Base-by-base conservation (phyloP, 1,284 basidiomycete species). In the Irpex sp. region DNA sequence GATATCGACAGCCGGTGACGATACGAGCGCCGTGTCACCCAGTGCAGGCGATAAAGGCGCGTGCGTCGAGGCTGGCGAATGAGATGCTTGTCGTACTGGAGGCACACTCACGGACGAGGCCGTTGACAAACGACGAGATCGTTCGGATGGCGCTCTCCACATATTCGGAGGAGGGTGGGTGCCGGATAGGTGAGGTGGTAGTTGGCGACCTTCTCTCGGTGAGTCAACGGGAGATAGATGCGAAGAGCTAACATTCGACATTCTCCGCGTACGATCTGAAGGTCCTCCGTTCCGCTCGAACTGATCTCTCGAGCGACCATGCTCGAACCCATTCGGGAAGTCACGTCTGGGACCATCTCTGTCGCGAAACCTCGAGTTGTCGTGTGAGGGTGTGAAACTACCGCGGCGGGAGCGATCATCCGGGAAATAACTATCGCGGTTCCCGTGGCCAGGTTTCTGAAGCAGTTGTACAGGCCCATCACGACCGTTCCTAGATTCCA, bases 1-100 rank as follows among this genome's bases (percentile, higher is more conserved):
- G 49, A 90, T 71, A 67, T 90, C 89, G n/a, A 81, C 72, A 67
- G 76, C 71, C 53, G 80, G 71, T 14, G 75, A 63, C 5, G 72
- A 65, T 3, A 76, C 64, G 28, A 73, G 62, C 23, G 52, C 59
- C 5, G 64, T 64, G 7, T 61, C 58, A 4, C 14, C 42, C 3
- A 49, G 28, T 5, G 57, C 28, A 35, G 57, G 36, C 4, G 61
- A 37, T 33, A 45, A 19, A 3, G 61, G 28, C 18, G 57, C 51
- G 2, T 57, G 60, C 10, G 33, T 16, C 61, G 57, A 37, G 58
- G 60, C 23, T 58, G 59, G 45, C 54, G 64, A 19, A 49, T 59
- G 7, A 62, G 60, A 6, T 56, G 63, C 19, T 62, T 51, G 21
- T 61, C 57, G 18, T 65, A 65, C 35, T 68, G 55, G 23, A 67